These are phyloP conservation scores for Collybia sordida DNA, from an alignment of 768 basidiomycete genomes.

Conservation along the genomic window DNA sequence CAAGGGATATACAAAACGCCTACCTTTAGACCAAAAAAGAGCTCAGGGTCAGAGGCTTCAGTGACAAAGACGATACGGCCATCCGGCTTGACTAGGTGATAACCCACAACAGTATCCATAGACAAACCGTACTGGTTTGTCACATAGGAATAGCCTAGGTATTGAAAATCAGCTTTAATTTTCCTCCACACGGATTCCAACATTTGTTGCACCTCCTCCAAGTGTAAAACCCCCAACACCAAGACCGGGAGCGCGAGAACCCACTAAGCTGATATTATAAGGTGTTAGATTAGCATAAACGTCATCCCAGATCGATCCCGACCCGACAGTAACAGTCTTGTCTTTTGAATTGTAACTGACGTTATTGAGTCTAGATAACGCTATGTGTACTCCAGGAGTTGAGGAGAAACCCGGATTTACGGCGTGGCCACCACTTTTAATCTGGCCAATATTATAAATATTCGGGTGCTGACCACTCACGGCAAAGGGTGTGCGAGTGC, in stretches of 20 bases:
- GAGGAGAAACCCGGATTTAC: slow-evolving; percentile 59
- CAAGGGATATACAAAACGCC: background rate
- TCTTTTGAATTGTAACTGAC: slow-evolving; percentile 38
- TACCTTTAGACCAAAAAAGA: slow-evolving; percentile 46
- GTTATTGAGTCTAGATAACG: slow-evolving; percentile 47
- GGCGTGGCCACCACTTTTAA: slow-evolving; percentile 59
- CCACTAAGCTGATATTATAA: slow-evolving; percentile 52
- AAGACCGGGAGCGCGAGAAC: slow-evolving; percentile 56
- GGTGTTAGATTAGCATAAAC: slow-evolving; percentile 53
- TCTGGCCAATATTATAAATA: too few relatives aligned
- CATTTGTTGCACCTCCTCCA: slow-evolving; percentile 51
- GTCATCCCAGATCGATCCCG: slow-evolving; percentile 65
- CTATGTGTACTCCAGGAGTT: slow-evolving; percentile 57
- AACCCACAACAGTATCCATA: slow-evolving; percentile 50
- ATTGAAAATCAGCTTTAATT: slow-evolving; percentile 27
- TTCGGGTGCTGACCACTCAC: too few relatives aligned
- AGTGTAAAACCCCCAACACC: slow-evolving; percentile 60
- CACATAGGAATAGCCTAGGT: slow-evolving; percentile 59
- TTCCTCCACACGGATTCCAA: slow-evolving; percentile 26
- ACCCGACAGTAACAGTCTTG: slow-evolving; percentile 40
- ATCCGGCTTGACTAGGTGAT: slow-evolving; percentile 56
- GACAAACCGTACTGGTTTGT: slow-evolving; percentile 63
- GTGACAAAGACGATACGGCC: slow-evolving; percentile 41
- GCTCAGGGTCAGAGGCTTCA: slow-evolving; percentile 27
- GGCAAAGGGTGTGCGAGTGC: slow-evolving; percentile 50